Percentiles rank a stretch among this genome's conserved stretches.
phyloP scores from a whole-genome alignment of 768 basidiomycete genomes.

The Boletus reticulatus region DNA sequence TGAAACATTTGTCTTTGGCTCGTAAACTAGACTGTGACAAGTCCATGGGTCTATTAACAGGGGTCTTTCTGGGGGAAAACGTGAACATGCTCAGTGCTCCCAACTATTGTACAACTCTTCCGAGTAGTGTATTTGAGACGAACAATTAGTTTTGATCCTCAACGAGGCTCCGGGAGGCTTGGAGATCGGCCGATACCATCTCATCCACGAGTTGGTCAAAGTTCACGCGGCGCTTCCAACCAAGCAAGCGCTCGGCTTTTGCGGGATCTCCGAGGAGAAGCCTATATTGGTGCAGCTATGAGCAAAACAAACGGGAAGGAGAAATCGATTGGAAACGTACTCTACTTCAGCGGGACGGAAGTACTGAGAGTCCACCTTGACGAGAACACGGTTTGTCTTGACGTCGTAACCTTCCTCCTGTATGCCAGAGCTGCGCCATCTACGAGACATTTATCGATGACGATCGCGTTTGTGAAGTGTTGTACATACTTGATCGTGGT shows the following conservation, averaged over 20 bases:
- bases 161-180: constrained; percentile 67
- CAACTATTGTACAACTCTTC: background rate
- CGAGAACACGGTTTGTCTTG: constrained; percentile 67
- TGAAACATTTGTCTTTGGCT: background rate
- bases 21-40: constrained; percentile 1
- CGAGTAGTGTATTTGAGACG: background rate
- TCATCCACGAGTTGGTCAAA: constrained; percentile 86
- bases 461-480: background rate
- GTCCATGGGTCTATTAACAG: constrained; percentile 6
- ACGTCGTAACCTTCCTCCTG: constrained; percentile 75
- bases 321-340: constrained; percentile 43
- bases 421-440: constrained; percentile 77
- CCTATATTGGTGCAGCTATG: constrained; percentile 35
- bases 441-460: constrained; percentile 23
- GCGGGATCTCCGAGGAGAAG: constrained; percentile 84
- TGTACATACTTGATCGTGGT: constrained; percentile 59
- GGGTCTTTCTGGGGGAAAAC: background rate
- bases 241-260: constrained; percentile 85
- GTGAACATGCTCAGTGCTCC: background rate
- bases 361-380: constrained; percentile 84
- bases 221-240: constrained; percentile 85
- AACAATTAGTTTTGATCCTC: constrained; percentile 74
- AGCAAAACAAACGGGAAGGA: background rate
- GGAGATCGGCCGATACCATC: constrained; percentile 86
- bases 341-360: constrained; percentile 97